Evolutionary conservation across 306 rosid genomes (phyloP).

Genomic region (Abrus precatorius): DNA sequence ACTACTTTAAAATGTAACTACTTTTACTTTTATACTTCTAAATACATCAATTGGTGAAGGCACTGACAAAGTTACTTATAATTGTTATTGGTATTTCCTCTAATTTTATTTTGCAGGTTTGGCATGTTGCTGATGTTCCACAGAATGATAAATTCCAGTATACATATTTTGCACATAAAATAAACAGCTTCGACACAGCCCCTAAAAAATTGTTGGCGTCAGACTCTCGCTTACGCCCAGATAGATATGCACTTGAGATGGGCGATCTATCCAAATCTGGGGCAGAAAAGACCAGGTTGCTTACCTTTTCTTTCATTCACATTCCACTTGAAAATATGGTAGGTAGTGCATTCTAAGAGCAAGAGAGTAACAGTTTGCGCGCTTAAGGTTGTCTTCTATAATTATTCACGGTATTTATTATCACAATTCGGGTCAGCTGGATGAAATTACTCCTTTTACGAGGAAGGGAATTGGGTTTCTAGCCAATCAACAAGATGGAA

Average conservation of each 20-base stretch:
- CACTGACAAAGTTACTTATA: neutral
- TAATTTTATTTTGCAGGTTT: slow-evolving; percentile 58
- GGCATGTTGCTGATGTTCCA: slow-evolving; percentile 77
- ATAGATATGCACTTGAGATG: slow-evolving; percentile 78
- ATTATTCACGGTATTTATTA: neutral
- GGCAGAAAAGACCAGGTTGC: slow-evolving; percentile 74
- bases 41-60: neutral
- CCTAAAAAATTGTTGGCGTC: slow-evolving; percentile 77
- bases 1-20: neutral
- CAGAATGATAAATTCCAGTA: slow-evolving; percentile 71
- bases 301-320: slow-evolving; percentile 20
- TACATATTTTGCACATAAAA: slow-evolving; percentile 81
- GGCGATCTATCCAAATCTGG: slow-evolving; percentile 80
- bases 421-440: neutral
- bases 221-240: slow-evolving; percentile 84
- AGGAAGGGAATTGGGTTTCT: neutral
- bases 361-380: neutral
- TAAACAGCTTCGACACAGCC: slow-evolving; percentile 82
- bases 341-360: neutral
- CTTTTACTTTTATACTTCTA: neutral
- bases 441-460: too few relatives aligned
- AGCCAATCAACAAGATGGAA: neutral
- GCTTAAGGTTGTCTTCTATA: neutral
- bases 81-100: neutral
- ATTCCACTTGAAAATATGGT: neutral